Base-by-base conservation (phyloP, 441 rosid genomes). In the Gossypium schwendimanii region DNA sequence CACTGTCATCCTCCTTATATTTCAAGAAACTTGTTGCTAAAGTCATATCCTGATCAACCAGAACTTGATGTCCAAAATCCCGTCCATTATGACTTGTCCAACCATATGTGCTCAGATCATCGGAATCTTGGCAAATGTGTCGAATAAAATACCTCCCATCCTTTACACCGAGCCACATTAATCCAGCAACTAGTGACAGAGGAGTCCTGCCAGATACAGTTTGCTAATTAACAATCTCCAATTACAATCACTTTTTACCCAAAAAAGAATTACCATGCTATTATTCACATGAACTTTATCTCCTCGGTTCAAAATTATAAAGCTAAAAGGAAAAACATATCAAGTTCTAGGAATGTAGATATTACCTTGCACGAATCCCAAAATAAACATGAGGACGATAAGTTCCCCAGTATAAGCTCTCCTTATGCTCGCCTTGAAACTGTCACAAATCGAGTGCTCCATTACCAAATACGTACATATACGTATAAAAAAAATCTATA, bases 371-470 rank as follows among this genome's bases (percentile, higher is more conserved):
- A 6, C 99, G 97, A 84, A 93, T 85, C 61, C 98, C 99, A 44
- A 93, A 79, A 80, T 93, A 93, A 82, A 89, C 90, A 72, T 93
- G 89, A 82, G 98, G 97, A 45, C 98, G 90, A 76, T 91, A 96
- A 11, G 98, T 96, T 76, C 99, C 99, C 99, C 99, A 91, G 66
- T 96, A 90, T 77, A 96, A 83, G 84, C 92, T 88, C 89, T 93
- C 99, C 71, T 78, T 89, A 45, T 91, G 98, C 70, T 90, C 95
- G 0, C 97, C 97, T 74, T 93, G 97, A 80, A 93, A 95, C 99
- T 93, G 84, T 45, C 73, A 74, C 21, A 70, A 68, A 60, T 17
- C 8, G 28, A 50, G 24, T 49, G 67, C 10, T 72, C 44, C 63
- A 70, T 57, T 53, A 70, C 55, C 67, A 17, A 63, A 26, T 12